Percentiles rank a stretch among this genome's conserved stretches.
Evolutionary conservation across 257 asterid species (phyloP).

Genomic region (Linderniella brevidens): DNA sequence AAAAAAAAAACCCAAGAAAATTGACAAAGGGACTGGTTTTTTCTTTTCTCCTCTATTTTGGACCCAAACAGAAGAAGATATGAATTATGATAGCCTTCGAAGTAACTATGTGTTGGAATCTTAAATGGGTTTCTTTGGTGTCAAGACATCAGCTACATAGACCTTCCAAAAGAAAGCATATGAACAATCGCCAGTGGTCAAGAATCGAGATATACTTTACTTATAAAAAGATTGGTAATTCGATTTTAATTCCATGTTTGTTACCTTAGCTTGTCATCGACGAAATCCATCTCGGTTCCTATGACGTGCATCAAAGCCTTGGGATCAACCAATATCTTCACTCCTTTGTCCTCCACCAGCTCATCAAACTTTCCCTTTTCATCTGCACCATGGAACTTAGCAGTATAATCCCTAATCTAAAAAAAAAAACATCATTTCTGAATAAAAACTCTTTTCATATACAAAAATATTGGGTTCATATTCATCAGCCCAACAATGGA

Average conservation of each 20-base stretch:
- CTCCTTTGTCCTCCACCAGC: conserved; percentile 63
- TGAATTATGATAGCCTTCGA: too few species aligned
- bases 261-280: conserved; percentile 52
- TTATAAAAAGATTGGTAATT: not conserved
- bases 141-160: too few species aligned
- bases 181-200: not conserved
- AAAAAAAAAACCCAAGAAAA: not conserved
- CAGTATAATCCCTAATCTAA: not conserved
- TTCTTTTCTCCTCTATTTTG: not conserved
- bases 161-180: not conserved
- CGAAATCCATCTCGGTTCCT: conserved; percentile 59
- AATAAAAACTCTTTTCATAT: too few species aligned
- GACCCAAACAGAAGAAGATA: too few species aligned
- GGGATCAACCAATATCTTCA: conserved; percentile 46
- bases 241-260: not conserved
- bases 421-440: too few species aligned
- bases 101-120: too few species aligned
- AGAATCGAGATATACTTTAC: not conserved
- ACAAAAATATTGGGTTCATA: too few species aligned
- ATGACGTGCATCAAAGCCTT: conserved; percentile 59
- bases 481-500: too few species aligned
- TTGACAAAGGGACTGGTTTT: not conserved
- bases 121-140: too few species aligned
- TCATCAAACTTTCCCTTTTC: conserved; percentile 90
- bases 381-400: conserved; percentile 22